Conservation (phyloP, 129 eudicot species). For the Escallonia rubra region DNA sequence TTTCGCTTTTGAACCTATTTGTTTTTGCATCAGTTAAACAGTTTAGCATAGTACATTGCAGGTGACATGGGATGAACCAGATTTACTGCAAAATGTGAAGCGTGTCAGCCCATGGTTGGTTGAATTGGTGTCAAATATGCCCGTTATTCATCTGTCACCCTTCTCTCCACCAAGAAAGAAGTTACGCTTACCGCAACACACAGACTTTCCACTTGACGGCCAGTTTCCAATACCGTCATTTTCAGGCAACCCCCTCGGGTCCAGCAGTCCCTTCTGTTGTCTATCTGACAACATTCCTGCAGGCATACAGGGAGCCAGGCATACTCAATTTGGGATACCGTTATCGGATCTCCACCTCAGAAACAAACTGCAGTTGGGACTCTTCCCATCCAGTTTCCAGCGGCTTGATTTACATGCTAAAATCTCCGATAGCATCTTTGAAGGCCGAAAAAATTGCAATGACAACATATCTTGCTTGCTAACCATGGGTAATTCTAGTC, state of each 20-base stretch:
- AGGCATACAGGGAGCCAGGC: conserved; percentile 99
- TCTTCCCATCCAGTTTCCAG: conserved; percentile 34
- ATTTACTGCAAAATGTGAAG: conserved; percentile 79
- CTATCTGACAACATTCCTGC: conserved; percentile 63
- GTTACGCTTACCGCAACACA: conserved; percentile 49
- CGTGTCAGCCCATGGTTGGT: conserved; percentile 94
- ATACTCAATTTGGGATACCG: conserved; percentile 77
- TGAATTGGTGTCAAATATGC: conserved; percentile 68
- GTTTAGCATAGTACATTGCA: conserved; percentile 9
- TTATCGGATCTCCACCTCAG: conserved; percentile 56
- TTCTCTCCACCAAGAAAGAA: conserved; percentile 81
- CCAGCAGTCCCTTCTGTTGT: conserved; percentile 59
- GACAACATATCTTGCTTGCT: conserved; percentile 58
- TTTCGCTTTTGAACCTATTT: not conserved
- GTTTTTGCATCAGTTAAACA: not conserved
- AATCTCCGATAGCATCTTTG: conserved; percentile 15
- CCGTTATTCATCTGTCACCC: conserved; percentile 65
- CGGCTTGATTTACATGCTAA: conserved; percentile 26
- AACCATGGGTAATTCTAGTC: conserved; percentile 54
- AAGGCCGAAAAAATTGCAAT: conserved; percentile 17
- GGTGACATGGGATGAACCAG: conserved; percentile 96
- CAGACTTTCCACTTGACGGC: conserved; percentile 46
- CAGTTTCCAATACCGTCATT: conserved; percentile 54
- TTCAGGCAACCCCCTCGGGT: conserved; percentile 57
- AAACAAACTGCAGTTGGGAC: conserved; percentile 57